Conservation (phyloP, 2,329 filamentous ascomycete species). For the Penicillium sclerotiorum region DNA sequence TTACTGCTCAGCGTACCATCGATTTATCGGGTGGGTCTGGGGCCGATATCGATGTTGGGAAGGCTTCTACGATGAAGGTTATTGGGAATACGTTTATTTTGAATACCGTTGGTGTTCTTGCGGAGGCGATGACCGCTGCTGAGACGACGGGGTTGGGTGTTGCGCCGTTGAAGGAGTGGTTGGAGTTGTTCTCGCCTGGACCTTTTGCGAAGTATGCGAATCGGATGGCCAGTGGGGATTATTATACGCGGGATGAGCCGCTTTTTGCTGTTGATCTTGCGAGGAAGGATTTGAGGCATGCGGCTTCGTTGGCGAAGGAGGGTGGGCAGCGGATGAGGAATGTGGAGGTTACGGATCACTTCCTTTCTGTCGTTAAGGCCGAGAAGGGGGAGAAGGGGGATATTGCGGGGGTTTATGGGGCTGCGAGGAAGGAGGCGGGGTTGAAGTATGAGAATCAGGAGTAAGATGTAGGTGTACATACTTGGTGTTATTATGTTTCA, state of each 20-base stretch:
- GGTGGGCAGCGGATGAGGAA: constrained; percentile 66
- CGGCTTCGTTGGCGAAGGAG: constrained; percentile 64
- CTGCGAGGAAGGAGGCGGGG: constrained; percentile 72
- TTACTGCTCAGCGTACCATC: constrained; percentile 56
- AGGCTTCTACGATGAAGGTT: constrained; percentile 73
- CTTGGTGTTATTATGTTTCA: too few species aligned
- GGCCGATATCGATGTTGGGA: constrained; percentile 69
- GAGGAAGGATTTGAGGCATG: constrained; percentile 79
- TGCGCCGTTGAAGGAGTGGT: constrained; percentile 69
- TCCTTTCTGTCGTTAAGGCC: constrained; percentile 70
- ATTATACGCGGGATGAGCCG: constrained; percentile 74
- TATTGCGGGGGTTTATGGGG: constrained; percentile 80
- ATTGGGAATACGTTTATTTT: constrained; percentile 86
- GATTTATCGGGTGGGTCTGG: constrained; percentile 36
- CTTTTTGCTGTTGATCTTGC: constrained; percentile 81
- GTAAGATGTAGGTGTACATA: too few species aligned
- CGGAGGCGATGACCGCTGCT: constrained; percentile 75
- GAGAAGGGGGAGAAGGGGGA: constrained; percentile 72
- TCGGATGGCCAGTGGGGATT: constrained; percentile 75
- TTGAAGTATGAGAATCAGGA: constrained; percentile 69
- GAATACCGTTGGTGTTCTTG: constrained; percentile 77
- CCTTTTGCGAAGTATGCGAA: constrained; percentile 74
- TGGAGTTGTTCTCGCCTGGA: constrained; percentile 74
- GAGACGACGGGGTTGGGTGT: constrained; percentile 78
- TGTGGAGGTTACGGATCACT: constrained; percentile 67